Evolutionary conservation across 2,329 filamentous ascomycete species (phyloP).

Genomic region (Aphanoascus verrucosus): DNA sequence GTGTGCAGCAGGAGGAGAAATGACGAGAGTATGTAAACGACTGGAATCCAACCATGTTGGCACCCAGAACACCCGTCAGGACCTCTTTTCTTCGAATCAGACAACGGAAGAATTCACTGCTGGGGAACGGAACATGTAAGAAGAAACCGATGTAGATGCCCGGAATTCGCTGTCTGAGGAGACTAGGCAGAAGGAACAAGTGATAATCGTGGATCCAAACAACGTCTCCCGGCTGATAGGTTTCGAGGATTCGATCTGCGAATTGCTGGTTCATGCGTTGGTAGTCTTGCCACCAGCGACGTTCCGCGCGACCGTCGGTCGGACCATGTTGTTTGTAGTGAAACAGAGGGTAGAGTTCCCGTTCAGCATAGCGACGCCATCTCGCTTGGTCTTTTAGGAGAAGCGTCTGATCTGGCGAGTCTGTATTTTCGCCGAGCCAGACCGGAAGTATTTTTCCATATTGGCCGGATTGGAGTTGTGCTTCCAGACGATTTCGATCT

Average conservation of each 20-base stretch:
- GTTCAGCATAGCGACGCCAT: slow-evolving; percentile 84
- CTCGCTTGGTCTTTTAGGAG: slow-evolving; percentile 68
- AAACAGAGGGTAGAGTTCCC: slow-evolving; percentile 83
- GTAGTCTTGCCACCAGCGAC: slow-evolving; percentile 83
- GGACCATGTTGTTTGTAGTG: slow-evolving; percentile 95
- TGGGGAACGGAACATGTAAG: slow-evolving; percentile 87
- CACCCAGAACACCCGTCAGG: slow-evolving; percentile 75
- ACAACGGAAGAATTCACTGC: slow-evolving; percentile 88
- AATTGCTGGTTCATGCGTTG: slow-evolving; percentile 87
- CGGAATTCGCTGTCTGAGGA: slow-evolving; percentile 74
- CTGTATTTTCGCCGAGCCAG: slow-evolving; percentile 72
- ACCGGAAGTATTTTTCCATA: slow-evolving; percentile 74
- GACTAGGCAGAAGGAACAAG: slow-evolving; percentile 75
- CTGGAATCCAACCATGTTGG: slow-evolving; percentile 91
- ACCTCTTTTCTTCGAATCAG: slow-evolving; percentile 81
- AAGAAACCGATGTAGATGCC: slow-evolving; percentile 93
- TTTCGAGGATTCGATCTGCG: slow-evolving; percentile 74
- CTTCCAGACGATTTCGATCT: slow-evolving; percentile 63
- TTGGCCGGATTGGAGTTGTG: slow-evolving; percentile 59
- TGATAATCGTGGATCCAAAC: slow-evolving; percentile 93
- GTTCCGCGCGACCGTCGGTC: slow-evolving; percentile 69
- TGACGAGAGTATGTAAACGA: slow-evolving; percentile 91
- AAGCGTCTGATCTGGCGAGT: slow-evolving; percentile 57
- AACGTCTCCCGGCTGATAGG: slow-evolving; percentile 86
- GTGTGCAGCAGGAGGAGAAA: slow-evolving; percentile 86